Evolutionary conservation across 768 basidiomycete genomes (phyloP).

Genomic region (Boletellus ananas): DNA sequence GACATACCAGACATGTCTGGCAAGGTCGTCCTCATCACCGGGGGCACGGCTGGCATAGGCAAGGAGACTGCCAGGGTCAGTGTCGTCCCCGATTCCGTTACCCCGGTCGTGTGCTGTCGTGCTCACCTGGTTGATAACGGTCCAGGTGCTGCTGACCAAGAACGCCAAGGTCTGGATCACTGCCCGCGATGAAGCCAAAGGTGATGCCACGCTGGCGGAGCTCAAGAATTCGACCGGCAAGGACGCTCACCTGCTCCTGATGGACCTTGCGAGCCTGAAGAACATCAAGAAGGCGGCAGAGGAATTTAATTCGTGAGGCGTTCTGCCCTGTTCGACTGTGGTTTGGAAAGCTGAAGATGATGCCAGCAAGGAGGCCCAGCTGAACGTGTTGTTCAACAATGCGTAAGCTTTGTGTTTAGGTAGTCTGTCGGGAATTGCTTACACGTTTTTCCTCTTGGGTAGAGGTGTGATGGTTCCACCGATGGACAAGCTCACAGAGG

Average conservation of each 20-base stretch:
- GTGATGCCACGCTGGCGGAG: constrained; percentile 5
- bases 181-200: too few species aligned
- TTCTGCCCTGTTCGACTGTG: not conserved
- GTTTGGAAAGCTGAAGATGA: not conserved
- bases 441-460: too few species aligned
- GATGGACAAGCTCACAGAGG: constrained; percentile 30
- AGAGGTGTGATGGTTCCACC: constrained; percentile 34
- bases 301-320: constrained; percentile 35
- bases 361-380: constrained; percentile 17
- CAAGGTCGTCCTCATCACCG: constrained; percentile 19
- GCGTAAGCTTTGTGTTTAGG: constrained; percentile 19
- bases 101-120: too few species aligned
- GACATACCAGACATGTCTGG: constrained; percentile 18
- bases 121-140: not conserved
- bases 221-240: constrained; percentile 24
- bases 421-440: not conserved
- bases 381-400: constrained; percentile 30
- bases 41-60: constrained; percentile 22
- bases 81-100: not conserved
- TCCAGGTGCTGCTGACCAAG: not conserved
- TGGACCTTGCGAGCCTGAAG: constrained; percentile 41
- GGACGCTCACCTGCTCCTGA: constrained; percentile 31
- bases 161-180: not conserved
- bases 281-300: constrained; percentile 37
- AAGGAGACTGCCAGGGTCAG: constrained; percentile 10